Base-by-base conservation (phyloP, 306 rosid species). In the Acacia acuminata region DNA sequence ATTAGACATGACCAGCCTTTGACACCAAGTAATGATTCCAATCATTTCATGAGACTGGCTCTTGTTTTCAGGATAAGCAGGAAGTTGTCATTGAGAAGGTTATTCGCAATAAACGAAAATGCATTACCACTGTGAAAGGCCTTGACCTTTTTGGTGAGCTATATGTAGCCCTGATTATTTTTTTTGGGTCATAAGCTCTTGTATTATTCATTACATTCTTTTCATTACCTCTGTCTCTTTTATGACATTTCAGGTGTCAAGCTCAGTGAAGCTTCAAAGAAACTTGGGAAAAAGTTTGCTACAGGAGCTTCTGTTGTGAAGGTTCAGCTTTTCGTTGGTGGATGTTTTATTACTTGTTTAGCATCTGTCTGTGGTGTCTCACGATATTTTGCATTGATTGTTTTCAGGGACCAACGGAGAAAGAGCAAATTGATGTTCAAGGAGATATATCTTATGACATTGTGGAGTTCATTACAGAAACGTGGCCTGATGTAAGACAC, bases 251-350 rank as follows among this genome's bases (percentile, higher is more conserved):
- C 60, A 72, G 76, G 76, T 25, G 60, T 72, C 76, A 96, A 96
- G 85, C 98, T 96, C 60, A 91, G 95, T 86, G 99, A 96, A 38
- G 99, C 99, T 82, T 96, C 99, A 63, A 96, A 96, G 94, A 96
- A 96, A 85, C 96, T 96, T 1, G 99, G 99, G 83, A 96, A 96
- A 77, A 96, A 94, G 90, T 96, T 96, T 87, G 99, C 99, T 44
- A 96, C 99, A 0, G 99, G 99, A 79, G 98, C 99, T 71, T 96
- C 99, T 47, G 98, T 96, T 80, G 99, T 96, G 79, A 96, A 96
- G 98, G 99, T 96, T 80, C 72, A 43, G 20, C 64, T 66, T 79
- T 70, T 79, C 24, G 63, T 56, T 48, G 13, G 51, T 64, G 61
- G 45, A 47, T 56, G 73, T 77, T 43, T 78, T 68, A 40, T 32